phyloP scores from a whole-genome alignment of 306 rosid genomes.

The Rubus parviflorus region DNA sequence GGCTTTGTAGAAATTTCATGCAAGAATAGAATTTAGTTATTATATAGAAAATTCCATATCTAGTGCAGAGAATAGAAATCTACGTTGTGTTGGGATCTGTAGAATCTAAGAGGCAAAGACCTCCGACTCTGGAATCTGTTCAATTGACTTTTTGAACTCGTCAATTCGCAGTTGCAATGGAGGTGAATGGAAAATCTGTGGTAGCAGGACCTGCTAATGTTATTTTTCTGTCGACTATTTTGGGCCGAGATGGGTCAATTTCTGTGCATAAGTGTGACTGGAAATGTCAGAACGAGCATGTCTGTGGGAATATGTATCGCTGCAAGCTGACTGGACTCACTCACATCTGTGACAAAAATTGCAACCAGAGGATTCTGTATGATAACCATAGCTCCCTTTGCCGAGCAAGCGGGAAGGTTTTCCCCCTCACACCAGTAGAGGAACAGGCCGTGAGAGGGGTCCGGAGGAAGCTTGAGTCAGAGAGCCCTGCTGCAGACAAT shows the following conservation, averaged over 20 bases:
- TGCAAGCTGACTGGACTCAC: slow-evolving; percentile 94
- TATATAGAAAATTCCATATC: neutral
- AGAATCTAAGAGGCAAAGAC: slow-evolving; percentile 45
- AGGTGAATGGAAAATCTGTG: slow-evolving; percentile 72
- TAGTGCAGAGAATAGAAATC: slow-evolving; percentile 25
- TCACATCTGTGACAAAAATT: slow-evolving; percentile 98
- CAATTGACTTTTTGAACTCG: slow-evolving; percentile 48
- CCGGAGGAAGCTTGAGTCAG: slow-evolving; percentile 77
- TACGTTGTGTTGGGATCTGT: slow-evolving; percentile 62
- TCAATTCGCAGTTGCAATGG: slow-evolving; percentile 61
- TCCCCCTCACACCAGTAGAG: slow-evolving; percentile 63
- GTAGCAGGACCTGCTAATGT: slow-evolving; percentile 79
- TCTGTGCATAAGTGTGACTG: slow-evolving; percentile 90
- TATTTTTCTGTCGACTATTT: slow-evolving; percentile 83
- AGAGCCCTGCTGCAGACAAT: slow-evolving; percentile 46
- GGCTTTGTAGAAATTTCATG: slow-evolving; percentile 8
- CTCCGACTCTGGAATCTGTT: slow-evolving; percentile 33
- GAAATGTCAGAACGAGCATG: slow-evolving; percentile 91
- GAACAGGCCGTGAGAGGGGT: slow-evolving; percentile 86
- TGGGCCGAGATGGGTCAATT: slow-evolving; percentile 67
- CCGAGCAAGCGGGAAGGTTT: slow-evolving; percentile 74
- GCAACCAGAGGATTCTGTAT: slow-evolving; percentile 90
- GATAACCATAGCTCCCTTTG: slow-evolving; percentile 95
- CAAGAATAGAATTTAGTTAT: neutral
- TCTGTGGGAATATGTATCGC: slow-evolving; percentile 89